Evolutionary conservation across 1,284 basidiomycete genomes (phyloP).

Genomic region (Sanguinoderma infundibulare): DNA sequence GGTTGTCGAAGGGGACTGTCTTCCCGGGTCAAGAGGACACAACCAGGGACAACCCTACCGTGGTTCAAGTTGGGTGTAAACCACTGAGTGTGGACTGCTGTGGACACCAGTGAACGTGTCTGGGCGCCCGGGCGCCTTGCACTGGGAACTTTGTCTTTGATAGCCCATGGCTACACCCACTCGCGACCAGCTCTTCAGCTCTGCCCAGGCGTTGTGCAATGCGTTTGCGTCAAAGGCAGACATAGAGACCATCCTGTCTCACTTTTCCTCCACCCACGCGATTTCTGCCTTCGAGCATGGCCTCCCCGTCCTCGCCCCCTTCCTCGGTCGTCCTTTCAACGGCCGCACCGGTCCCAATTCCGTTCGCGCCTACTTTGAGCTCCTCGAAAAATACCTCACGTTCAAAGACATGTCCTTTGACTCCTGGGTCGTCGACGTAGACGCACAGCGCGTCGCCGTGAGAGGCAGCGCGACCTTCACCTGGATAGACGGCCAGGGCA

Average conservation of each 20-base stretch:
- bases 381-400: slow-evolving; percentile 47
- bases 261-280: slow-evolving; percentile 54
- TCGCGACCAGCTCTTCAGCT: slow-evolving; percentile 41
- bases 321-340: slow-evolving; percentile 55
- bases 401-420: slow-evolving; percentile 48
- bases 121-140: no score
- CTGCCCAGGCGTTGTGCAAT: slow-evolving; percentile 54
- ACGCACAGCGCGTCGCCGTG: slow-evolving; percentile 52
- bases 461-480: slow-evolving; percentile 60
- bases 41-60: no score
- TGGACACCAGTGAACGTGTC: no score
- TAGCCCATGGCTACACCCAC: no score
- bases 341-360: slow-evolving; percentile 42
- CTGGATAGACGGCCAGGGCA: slow-evolving; percentile 48
- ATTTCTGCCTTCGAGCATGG: slow-evolving; percentile 60
- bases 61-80: no score
- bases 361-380: slow-evolving; percentile 53
- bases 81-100: no score
- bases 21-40: no score
- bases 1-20: no score
- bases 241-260: slow-evolving; percentile 46
- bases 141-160: no score
- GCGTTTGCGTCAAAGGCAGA: slow-evolving; percentile 53
- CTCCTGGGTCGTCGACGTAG: slow-evolving; percentile 47
- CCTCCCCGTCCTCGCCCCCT: slow-evolving; percentile 57